Base-by-base conservation (phyloP, 495 filamentous ascomycete genomes). In the Cercophora newfieldiana region DNA sequence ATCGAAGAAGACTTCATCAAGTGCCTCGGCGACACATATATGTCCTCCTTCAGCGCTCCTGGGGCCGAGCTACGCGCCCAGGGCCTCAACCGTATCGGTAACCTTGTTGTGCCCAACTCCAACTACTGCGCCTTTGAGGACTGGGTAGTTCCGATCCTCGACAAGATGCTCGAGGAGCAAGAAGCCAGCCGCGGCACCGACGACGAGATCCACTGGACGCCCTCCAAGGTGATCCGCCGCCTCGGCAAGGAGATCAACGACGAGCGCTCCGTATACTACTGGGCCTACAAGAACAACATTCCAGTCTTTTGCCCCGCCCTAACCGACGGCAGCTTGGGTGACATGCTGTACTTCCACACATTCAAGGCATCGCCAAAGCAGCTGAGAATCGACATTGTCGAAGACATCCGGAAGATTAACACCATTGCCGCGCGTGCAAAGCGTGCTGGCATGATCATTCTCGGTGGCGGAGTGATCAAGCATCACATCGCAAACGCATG, bases 1-100 rank as follows among this genome's bases (percentile, higher is more conserved):
- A 86, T 99, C 31, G 95, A 99, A 77, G 95, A 99, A 76, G 95
- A 98, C 74, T 83, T 99, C 51, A 98, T 98, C 82, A 99, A 99
- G 79, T 98, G 96, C 69, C 87, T 98, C 0, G 95, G 88, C 4
- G 89, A 91, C 21, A 99, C 96, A 10, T 98, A 98, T 74, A 86
- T 97, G 68, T 94, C 91, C 30, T 87, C 89, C 8, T 98, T 98
- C 80, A 81, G 79, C 55, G 87, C 90, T 0, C 75, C 83, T 0
- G 96, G 95, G 2, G 87, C 90, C 22, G 84, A 85, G 18, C 84
- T 98, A 1, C 89, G 95, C 18, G 80, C 84, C 21, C 89, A 92
- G 71, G 95, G 96, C 1, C 83, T 97, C 60, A 98, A 99, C 74
- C 87, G 96, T 16, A 98, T 98, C 68, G 96, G 96, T 58, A 98